These are phyloP conservation scores for Corniculantispora saksenae DNA, from an alignment of 2,329 filamentous ascomycete species.

Conservation along the genomic window DNA sequence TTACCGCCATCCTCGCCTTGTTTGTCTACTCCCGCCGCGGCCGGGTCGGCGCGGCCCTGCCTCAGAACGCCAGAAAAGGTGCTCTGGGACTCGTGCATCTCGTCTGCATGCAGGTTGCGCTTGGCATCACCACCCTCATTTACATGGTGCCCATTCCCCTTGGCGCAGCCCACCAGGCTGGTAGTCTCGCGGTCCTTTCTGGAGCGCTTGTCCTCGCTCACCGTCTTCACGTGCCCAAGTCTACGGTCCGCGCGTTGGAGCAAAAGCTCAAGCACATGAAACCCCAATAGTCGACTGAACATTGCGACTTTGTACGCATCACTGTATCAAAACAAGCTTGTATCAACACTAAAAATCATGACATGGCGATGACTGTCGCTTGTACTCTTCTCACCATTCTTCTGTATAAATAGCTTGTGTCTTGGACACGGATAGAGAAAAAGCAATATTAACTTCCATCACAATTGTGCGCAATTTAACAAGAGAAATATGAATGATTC, in stretches of 20 bases:
- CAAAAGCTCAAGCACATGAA: slow-evolving; percentile 43
- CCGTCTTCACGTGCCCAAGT: slow-evolving; percentile 71
- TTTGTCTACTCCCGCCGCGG: slow-evolving; percentile 78
- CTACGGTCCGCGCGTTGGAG: slow-evolving; percentile 62
- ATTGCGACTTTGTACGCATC: neutral
- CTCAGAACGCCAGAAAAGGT: slow-evolving; percentile 64
- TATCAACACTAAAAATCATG: neutral
- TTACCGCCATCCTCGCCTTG: slow-evolving; percentile 75
- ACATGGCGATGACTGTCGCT: neutral
- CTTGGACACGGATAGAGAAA: neutral
- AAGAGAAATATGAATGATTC: slow-evolving; percentile 58
- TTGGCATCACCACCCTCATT: slow-evolving; percentile 88
- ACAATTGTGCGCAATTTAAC: neutral
- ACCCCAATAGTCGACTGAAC: slow-evolving; percentile 31
- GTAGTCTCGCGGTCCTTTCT: slow-evolving; percentile 80
- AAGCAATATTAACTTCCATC: neutral
- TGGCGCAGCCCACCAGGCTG: slow-evolving; percentile 90
- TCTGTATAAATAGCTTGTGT: slow-evolving; percentile 12
- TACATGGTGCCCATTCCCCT: slow-evolving; percentile 90
- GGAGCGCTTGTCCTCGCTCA: slow-evolving; percentile 79
- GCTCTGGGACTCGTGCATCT: slow-evolving; percentile 81
- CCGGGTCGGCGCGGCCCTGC: slow-evolving; percentile 58
- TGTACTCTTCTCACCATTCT: slow-evolving; percentile 19
- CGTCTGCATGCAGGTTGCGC: slow-evolving; percentile 74
- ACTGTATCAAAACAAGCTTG: slow-evolving; percentile 11